Evolutionary conservation across 257 asterid genomes (phyloP).

Genomic region (Solanum piurae): DNA sequence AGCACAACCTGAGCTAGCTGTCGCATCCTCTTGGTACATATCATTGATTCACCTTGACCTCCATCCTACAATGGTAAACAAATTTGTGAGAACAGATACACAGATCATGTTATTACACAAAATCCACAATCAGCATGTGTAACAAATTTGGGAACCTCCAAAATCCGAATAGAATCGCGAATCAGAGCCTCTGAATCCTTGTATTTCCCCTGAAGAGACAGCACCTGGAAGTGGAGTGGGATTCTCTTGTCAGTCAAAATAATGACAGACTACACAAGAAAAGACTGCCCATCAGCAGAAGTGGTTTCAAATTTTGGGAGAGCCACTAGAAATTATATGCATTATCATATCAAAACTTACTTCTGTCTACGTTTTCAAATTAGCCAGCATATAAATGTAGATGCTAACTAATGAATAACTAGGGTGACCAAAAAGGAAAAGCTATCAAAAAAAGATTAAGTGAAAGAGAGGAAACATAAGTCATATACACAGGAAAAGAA

Average conservation of each 20-base stretch:
- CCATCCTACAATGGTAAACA: slow-evolving; percentile 43
- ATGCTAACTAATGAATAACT: background rate
- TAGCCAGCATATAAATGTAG: background rate
- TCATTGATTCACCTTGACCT: slow-evolving; percentile 58
- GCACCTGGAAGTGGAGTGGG: slow-evolving; percentile 38
- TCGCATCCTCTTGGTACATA: slow-evolving; percentile 64
- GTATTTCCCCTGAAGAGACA: slow-evolving; percentile 61
- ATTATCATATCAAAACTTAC: background rate
- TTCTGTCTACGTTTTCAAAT: background rate
- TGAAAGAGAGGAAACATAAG: background rate
- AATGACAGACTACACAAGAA: background rate
- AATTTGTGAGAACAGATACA: slow-evolving; percentile 9
- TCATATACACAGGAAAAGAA: background rate
- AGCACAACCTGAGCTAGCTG: slow-evolving; percentile 67
- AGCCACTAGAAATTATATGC: background rate
- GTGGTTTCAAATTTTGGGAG: background rate
- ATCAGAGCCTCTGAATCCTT: slow-evolving; percentile 68
- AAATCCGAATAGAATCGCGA: slow-evolving; percentile 50
- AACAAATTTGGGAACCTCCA: slow-evolving; percentile 51
- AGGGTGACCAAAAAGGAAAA: background rate
- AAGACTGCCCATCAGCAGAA: background rate
- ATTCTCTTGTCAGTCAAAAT: background rate
- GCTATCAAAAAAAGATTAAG: background rate
- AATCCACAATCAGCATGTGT: slow-evolving; percentile 6
- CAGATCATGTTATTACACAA: background rate